Evolutionary conservation across 2,329 filamentous ascomycete genomes (phyloP).

Genomic region (Aspergillus quadricinctus): DNA sequence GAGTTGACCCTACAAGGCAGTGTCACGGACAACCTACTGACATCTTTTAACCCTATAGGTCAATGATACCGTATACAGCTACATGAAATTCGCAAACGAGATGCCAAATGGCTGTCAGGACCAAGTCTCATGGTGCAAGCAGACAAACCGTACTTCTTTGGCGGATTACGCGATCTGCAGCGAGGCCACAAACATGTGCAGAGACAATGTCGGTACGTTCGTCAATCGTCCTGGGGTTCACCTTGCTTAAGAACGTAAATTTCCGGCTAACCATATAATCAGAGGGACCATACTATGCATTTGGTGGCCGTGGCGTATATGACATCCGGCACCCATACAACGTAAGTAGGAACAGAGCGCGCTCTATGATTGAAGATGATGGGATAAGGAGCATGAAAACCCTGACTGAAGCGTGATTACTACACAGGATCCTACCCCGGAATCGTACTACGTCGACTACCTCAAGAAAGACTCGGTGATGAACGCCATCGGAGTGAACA

Average conservation of each 20-base stretch:
- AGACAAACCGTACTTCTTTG: slow-evolving; percentile 56
- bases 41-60: slow-evolving; percentile 24
- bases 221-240: neutral
- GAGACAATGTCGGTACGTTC: slow-evolving; percentile 48
- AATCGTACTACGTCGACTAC: slow-evolving; percentile 58
- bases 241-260: neutral
- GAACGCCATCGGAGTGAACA: slow-evolving; percentile 56
- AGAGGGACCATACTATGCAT: slow-evolving; percentile 53
- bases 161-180: slow-evolving; percentile 49
- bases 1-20: slow-evolving; percentile 5
- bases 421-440: slow-evolving; percentile 58
- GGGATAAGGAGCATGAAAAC: neutral
- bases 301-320: slow-evolving; percentile 53
- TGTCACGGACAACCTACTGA: neutral
- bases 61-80: slow-evolving; percentile 57
- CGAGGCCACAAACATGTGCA: slow-evolving; percentile 53
- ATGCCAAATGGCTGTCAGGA: slow-evolving; percentile 60
- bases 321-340: slow-evolving; percentile 55
- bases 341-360: slow-evolving; percentile 10
- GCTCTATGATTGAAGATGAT: neutral
- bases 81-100: slow-evolving; percentile 53
- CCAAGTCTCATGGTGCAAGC: slow-evolving; percentile 63
- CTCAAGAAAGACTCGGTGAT: slow-evolving; percentile 58
- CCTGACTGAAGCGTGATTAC: slow-evolving; percentile 3
- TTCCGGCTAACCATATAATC: neutral